These are phyloP conservation scores for Ascochyta pisi DNA, from an alignment of 2,329 filamentous ascomycete genomes.

Conservation along the genomic window DNA sequence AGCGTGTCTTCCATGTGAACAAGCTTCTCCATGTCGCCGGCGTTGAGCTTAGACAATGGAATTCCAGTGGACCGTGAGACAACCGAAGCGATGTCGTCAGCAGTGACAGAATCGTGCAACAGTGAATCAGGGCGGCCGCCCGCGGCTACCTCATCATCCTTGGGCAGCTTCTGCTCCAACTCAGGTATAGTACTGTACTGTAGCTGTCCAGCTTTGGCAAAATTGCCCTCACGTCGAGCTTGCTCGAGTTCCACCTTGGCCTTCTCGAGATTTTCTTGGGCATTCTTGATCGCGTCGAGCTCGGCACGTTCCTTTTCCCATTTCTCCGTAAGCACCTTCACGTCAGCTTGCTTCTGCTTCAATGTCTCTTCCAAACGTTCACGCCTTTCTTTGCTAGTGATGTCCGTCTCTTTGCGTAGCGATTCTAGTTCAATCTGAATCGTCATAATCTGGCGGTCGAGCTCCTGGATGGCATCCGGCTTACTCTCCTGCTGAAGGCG, in stretches of 20 bases:
- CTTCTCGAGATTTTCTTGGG: slow-evolving; percentile 86
- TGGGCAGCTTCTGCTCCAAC: slow-evolving; percentile 79
- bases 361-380: slow-evolving; percentile 83
- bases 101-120: slow-evolving; percentile 92
- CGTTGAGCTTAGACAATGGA: slow-evolving; percentile 88
- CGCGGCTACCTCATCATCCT: slow-evolving; percentile 63
- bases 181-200: slow-evolving; percentile 86
- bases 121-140: slow-evolving; percentile 61
- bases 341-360: slow-evolving; percentile 78
- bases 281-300: slow-evolving; percentile 84
- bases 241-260: slow-evolving; percentile 85
- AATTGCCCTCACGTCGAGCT: slow-evolving; percentile 86
- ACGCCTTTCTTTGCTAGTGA: slow-evolving; percentile 84
- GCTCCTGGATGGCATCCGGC: slow-evolving; percentile 88
- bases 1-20: slow-evolving; percentile 95
- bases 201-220: slow-evolving; percentile 87
- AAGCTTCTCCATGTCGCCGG: slow-evolving; percentile 91
- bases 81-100: slow-evolving; percentile 91
- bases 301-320: slow-evolving; percentile 92
- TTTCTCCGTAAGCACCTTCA: slow-evolving; percentile 73
- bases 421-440: slow-evolving; percentile 97
- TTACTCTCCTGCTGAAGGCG: slow-evolving; percentile 96
- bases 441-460: slow-evolving; percentile 95
- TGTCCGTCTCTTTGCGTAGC: slow-evolving; percentile 89
- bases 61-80: slow-evolving; percentile 93